These are phyloP conservation scores for Pestalotiopsis sp. DNA, from an alignment of 2,329 filamentous ascomycete genomes.

Conservation along the genomic window DNA sequence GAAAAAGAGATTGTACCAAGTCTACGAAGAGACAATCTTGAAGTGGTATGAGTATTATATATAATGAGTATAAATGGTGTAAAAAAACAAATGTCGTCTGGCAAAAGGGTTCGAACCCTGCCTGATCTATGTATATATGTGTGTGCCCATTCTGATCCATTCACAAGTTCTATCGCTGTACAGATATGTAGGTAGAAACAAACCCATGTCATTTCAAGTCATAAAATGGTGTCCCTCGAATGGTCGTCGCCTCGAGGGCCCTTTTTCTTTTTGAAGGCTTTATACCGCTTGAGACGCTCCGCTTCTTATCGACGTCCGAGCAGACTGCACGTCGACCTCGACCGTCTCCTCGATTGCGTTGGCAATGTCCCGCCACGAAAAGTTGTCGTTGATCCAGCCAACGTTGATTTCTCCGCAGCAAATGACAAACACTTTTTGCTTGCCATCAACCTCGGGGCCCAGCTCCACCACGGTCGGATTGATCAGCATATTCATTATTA, in stretches of 20 bases:
- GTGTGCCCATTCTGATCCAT: neutral
- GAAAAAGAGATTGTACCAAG: too few relatives aligned
- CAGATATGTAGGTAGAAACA: neutral
- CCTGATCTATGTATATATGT: neutral
- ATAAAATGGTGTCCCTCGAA: neutral
- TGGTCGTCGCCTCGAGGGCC: too few relatives aligned
- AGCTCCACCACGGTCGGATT: slow-evolving; percentile 31
- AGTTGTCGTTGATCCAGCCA: slow-evolving; percentile 29
- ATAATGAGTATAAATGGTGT: neutral
- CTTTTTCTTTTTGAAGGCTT: neutral
- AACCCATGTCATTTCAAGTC: neutral
- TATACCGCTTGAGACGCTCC: neutral
- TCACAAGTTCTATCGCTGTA: neutral
- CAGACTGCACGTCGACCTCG: neutral
- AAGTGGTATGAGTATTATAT: neutral
- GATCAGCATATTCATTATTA: slow-evolving; percentile 26
- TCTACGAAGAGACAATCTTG: neutral
- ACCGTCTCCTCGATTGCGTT: slow-evolving; percentile 24
- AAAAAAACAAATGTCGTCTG: neutral
- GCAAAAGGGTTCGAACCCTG: neutral
- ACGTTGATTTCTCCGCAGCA: slow-evolving; percentile 34
- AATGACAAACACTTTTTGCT: slow-evolving; percentile 29
- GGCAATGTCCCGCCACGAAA: slow-evolving; percentile 28
- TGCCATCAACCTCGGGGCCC: slow-evolving; percentile 15
- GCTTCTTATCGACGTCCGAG: neutral